phyloP scores from a whole-genome alignment of 805 yeast genomes.

The Lipomyces yamadae region DNA sequence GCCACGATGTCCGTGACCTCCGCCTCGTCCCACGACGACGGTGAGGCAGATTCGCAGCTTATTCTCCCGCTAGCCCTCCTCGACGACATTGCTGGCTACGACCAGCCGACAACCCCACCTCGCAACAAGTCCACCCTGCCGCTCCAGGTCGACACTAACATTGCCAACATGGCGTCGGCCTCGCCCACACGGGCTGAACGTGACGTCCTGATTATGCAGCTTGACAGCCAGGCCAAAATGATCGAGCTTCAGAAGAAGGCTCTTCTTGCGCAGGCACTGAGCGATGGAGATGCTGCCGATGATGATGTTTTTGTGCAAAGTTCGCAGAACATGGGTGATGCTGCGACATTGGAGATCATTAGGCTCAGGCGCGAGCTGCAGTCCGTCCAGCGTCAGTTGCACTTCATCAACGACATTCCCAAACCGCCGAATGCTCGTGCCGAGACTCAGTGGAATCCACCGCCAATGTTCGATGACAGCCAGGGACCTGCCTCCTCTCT shows the following conservation, averaged over 20 bases:
- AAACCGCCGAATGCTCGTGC: constrained; percentile 6
- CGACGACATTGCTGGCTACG: constrained; percentile 18
- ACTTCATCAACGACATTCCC: constrained; percentile 12
- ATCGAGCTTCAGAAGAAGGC: constrained; percentile 32
- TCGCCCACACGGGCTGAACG: constrained; percentile 32
- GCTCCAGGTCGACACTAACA: constrained; percentile 24
- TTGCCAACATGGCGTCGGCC: constrained; percentile 13
- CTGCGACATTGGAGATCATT: neutral
- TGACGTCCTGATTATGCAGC: constrained; percentile 23
- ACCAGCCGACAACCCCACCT: constrained; percentile 6
- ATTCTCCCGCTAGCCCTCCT: constrained; percentile 26
- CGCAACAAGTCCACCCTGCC: constrained; percentile 5
- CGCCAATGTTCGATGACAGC: constrained; percentile 10
- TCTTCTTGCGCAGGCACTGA: constrained; percentile 23
- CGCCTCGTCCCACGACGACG: constrained; percentile 9
- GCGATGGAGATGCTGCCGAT: constrained; percentile 11
- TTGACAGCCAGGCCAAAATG: constrained; percentile 30
- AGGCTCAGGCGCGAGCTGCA: constrained; percentile 26
- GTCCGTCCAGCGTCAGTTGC: constrained; percentile 18
- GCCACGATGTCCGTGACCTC: constrained; percentile 16
- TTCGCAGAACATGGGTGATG: constrained; percentile 1
- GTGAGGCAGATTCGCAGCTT: constrained; percentile 1
- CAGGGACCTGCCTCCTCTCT: constrained; percentile 5
- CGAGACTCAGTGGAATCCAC: constrained; percentile 1
- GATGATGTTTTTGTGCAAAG: neutral